Evolutionary conservation across 148 eudicot genomes (phyloP).

Genomic region (Amaranthus palmeri): DNA sequence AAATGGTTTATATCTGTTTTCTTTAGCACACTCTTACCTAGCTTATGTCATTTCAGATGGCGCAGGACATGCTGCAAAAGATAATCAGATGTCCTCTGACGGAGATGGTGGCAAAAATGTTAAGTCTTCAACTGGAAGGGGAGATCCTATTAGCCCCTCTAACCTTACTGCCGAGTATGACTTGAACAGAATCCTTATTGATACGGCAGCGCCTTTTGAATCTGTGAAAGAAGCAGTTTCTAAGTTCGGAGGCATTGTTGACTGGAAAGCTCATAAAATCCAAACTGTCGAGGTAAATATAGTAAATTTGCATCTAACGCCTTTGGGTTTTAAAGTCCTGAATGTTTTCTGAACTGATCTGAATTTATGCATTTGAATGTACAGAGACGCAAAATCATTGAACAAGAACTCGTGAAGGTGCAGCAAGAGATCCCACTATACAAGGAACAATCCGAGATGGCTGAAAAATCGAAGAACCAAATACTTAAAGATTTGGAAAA

Average conservation of each 20-base stretch:
- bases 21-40: background rate
- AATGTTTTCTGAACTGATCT: background rate
- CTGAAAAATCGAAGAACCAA: conserved; percentile 60
- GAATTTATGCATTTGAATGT: conserved; percentile 4
- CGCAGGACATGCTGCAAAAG: conserved; percentile 10
- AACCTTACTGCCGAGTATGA: conserved; percentile 28
- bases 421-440: conserved; percentile 73
- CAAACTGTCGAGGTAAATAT: conserved; percentile 83
- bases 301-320: background rate
- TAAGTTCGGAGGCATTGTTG: conserved; percentile 93
- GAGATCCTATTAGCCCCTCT: conserved; percentile 31
- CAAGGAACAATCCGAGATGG: conserved; percentile 59
- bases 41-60: conserved; percentile 12
- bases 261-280: conserved; percentile 94
- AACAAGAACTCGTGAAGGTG: conserved; percentile 63
- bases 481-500: conserved; percentile 73
- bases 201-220: conserved; percentile 89
- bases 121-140: background rate
- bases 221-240: conserved; percentile 97
- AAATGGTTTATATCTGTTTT: background rate
- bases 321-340: background rate
- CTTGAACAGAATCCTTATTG: conserved; percentile 50
- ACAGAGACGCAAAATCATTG: conserved; percentile 67
- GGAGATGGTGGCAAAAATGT: background rate
- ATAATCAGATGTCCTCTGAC: conserved; percentile 4